Base-by-base conservation (phyloP, 371 early-diverging fungal species). In the Apophysomyces trapeziformis region DNA sequence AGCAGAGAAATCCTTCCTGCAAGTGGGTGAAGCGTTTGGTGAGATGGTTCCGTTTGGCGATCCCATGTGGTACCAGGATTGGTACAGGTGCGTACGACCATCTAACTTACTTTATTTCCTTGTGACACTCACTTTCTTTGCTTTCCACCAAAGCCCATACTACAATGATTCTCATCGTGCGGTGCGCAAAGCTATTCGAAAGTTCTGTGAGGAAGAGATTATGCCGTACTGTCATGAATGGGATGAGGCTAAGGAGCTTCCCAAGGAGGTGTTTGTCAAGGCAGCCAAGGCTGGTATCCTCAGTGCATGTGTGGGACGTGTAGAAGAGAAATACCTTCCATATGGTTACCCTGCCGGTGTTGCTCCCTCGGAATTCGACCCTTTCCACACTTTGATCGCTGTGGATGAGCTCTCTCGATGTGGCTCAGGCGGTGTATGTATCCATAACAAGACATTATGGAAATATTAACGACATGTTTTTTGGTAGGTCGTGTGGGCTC, bases 341-440 rank as follows among this genome's bases (percentile, higher is more conserved):
- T 68, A 62, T 39, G 72, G 45, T 18, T 38, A 75, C 3, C 79
- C 80, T 21, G 74, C 67, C 8, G 73, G 66, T 26, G 66, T 85
- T 21, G 21, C 57, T 1, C 21, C 58, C 7, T 65, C 71, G 32
- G 81, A 89, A 35, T 89, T 74, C 45, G 88, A 89, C 69, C 68
- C 78, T 8, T 91, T 90, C 76, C 90, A 90, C 66, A 74, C 76
- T 68, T 71, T 88, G 26, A 83, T 91, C 61, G 77, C 88, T 5
- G 67, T 73, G 64, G 91, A 91, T 73, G 91, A 91, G 69, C 61
- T 91, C 7, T 77, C 85, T 38, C 86, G 91, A 35, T 85, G 84
- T 63, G 91, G 85, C 4, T 88, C 88, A n/a, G 91, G 89, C n/a
- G 90, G 90, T 72, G 87, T 85, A 60, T 71, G 85, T 46, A 4